Conservation (phyloP, 768 basidiomycete genomes). For the Dentipellis fragilis region DNA sequence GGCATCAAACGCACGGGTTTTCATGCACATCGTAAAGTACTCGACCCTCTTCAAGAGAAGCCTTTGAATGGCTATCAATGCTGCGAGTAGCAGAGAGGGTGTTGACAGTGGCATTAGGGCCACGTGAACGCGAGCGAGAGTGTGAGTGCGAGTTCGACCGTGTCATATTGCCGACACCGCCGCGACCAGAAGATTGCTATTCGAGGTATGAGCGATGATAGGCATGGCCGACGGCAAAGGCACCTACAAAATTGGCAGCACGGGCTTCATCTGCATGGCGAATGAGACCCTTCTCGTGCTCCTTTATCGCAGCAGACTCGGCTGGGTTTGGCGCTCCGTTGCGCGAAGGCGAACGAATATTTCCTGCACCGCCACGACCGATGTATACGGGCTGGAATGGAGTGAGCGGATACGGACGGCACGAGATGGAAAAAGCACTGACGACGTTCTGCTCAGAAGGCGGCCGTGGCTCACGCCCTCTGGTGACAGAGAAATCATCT, state of each 20-base stretch:
- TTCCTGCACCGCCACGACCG: conserved; percentile 79
- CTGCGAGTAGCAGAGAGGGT: no score
- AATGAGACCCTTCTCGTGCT: conserved; percentile 20
- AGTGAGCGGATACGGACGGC: neutral
- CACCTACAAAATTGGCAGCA: conserved; percentile 21
- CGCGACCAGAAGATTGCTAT: conserved; percentile 53
- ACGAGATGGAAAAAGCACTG: neutral
- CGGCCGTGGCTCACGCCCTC: conserved; percentile 48
- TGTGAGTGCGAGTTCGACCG: conserved; percentile 13
- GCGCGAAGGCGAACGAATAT: conserved; percentile 72
- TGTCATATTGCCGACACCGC: conserved; percentile 53
- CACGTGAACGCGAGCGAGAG: conserved; percentile 37
- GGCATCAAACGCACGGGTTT: no score
- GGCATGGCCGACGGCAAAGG: conserved; percentile 18
- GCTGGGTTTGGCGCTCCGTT: conserved; percentile 21
- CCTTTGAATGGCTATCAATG: no score
- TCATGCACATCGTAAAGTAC: no score
- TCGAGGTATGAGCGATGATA: neutral
- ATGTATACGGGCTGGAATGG: conserved; percentile 35
- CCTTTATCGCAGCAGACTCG: conserved; percentile 13
- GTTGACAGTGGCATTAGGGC: no score
- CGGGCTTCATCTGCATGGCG: conserved; percentile 11
- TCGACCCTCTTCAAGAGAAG: no score
- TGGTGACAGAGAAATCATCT: conserved; percentile 40
- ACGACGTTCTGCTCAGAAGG: conserved; percentile 26